A percentile compares a stretch with the other conserved stretches of the same genome.
Evolutionary conservation across 1,284 basidiomycete genomes (phyloP).

Genomic region (Puccinia horiana): DNA sequence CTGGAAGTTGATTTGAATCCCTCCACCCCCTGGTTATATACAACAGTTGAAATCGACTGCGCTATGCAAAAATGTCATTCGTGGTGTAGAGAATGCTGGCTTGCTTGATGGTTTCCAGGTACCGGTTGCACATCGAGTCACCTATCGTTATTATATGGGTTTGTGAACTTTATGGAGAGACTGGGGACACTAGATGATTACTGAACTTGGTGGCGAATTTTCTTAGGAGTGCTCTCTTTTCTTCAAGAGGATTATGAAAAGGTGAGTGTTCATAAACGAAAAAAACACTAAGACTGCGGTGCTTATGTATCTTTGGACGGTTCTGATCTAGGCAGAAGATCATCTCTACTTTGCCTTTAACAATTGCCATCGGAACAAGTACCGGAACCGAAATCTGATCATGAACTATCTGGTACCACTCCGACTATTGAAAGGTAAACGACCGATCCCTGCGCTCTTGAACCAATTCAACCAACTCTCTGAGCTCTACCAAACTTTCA

Average conservation of each 20-base stretch:
- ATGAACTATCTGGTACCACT: constrained; percentile 48
- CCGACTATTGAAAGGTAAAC: constrained; percentile 31
- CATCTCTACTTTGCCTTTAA: constrained; percentile 44
- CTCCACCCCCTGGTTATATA: no score
- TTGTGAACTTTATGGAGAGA: background rate
- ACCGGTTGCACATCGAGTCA: constrained; percentile 44
- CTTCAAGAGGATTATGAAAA: constrained; percentile 49
- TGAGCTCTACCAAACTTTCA: constrained; percentile 39
- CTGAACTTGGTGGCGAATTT: background rate
- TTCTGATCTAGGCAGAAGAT: constrained; percentile 41
- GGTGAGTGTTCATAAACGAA: constrained; percentile 14
- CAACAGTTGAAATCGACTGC: constrained; percentile 47
- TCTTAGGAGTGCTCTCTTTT: constrained; percentile 37
- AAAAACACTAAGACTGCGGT: background rate
- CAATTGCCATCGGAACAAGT: constrained; percentile 35
- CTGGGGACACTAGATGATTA: background rate
- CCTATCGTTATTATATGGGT: constrained; percentile 50
- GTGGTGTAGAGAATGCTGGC: constrained; percentile 46
- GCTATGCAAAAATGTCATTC: constrained; percentile 46
- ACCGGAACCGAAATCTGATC: constrained; percentile 41
- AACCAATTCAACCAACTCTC: constrained; percentile 17
- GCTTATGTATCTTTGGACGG: background rate
- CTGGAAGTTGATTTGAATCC: no score
- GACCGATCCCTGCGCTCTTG: constrained; percentile 42
- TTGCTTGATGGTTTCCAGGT: constrained; percentile 27